Evolutionary conservation across 768 basidiomycete species (phyloP).

Genomic region (Trametes cinnabarina): DNA sequence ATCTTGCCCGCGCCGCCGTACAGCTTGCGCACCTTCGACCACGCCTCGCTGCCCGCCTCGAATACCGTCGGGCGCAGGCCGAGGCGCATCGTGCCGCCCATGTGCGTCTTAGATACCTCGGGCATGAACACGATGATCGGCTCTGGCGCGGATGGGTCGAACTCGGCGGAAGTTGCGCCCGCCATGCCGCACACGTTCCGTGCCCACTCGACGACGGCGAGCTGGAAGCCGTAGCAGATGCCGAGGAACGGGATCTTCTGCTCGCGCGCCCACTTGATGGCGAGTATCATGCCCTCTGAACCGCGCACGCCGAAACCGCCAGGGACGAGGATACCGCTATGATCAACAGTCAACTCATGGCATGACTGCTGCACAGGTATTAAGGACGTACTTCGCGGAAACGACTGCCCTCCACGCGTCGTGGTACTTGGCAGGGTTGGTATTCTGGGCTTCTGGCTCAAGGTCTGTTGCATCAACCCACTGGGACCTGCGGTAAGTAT

Average conservation of each 20-base stretch:
- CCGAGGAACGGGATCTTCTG: constrained; percentile 94
- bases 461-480: constrained; percentile 97
- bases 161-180: constrained; percentile 89
- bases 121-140: constrained; percentile 97
- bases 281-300: constrained; percentile 96
- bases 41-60: constrained; percentile 60
- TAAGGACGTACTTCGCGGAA: constrained; percentile 66
- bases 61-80: constrained; percentile 96
- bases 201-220: constrained; percentile 95
- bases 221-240: constrained; percentile 96
- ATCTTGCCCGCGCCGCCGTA: constrained; percentile 81
- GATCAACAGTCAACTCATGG: neutral
- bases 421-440: constrained; percentile 84
- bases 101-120: constrained; percentile 95
- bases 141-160: constrained; percentile 56
- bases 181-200: constrained; percentile 71
- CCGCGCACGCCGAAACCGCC: constrained; percentile 94
- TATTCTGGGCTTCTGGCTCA: constrained; percentile 76
- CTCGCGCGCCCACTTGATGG: constrained; percentile 96
- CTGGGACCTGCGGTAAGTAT: constrained; percentile 37
- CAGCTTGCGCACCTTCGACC: constrained; percentile 72
- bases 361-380: neutral
- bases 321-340: constrained; percentile 92
- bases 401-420: constrained; percentile 95
- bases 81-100: constrained; percentile 99